These are phyloP conservation scores for Bryum argenteum DNA, from an alignment of 225 moss, liverwort and hornwort genomes.

Conservation along the genomic window DNA sequence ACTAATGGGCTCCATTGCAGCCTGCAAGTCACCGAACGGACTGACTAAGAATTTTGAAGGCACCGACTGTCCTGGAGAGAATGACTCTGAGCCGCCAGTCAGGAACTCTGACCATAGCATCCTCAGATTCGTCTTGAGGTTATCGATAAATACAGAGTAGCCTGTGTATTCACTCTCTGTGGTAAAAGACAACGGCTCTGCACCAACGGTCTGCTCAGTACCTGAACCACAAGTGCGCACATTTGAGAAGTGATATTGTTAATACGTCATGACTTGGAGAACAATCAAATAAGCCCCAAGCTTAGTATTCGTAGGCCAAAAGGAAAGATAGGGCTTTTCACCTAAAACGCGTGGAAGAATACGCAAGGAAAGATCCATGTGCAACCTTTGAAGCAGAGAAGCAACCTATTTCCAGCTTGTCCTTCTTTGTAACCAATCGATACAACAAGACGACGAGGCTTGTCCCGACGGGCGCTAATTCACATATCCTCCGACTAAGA, in stretches of 20 bases:
- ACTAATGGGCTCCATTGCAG: slow-evolving; percentile 13
- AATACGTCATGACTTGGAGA: neutral
- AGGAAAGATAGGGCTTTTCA: slow-evolving; percentile 35
- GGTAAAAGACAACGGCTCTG: slow-evolving; percentile 44
- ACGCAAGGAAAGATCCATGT: slow-evolving; percentile 61
- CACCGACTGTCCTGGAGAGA: slow-evolving; percentile 30
- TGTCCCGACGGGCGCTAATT: slow-evolving; percentile 81
- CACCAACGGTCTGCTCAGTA: slow-evolving; percentile 50
- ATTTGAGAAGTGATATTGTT: neutral
- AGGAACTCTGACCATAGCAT: slow-evolving; percentile 70
- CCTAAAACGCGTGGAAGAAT: slow-evolving; percentile 75
- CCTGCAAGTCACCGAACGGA: slow-evolving; percentile 26
- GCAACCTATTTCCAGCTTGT: slow-evolving; percentile 46
- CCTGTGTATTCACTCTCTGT: slow-evolving; percentile 46
- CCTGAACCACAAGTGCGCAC: slow-evolving; percentile 48
- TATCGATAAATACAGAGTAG: slow-evolving; percentile 59
- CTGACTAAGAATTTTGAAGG: too few relatives aligned
- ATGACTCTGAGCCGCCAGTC: slow-evolving; percentile 41
- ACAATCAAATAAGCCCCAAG: slow-evolving; percentile 17
- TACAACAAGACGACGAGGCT: slow-evolving; percentile 63
- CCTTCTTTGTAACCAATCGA: slow-evolving; percentile 40
- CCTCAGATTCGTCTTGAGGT: slow-evolving; percentile 73
- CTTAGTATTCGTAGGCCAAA: slow-evolving; percentile 15
- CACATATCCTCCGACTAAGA: slow-evolving; percentile 73
- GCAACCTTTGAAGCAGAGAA: slow-evolving; percentile 52